Percentiles rank a stretch among this genome's conserved stretches.
These are phyloP conservation scores for Fusarium sp. DNA, from an alignment of 2,329 filamentous ascomycete species.

Conservation along the genomic window DNA sequence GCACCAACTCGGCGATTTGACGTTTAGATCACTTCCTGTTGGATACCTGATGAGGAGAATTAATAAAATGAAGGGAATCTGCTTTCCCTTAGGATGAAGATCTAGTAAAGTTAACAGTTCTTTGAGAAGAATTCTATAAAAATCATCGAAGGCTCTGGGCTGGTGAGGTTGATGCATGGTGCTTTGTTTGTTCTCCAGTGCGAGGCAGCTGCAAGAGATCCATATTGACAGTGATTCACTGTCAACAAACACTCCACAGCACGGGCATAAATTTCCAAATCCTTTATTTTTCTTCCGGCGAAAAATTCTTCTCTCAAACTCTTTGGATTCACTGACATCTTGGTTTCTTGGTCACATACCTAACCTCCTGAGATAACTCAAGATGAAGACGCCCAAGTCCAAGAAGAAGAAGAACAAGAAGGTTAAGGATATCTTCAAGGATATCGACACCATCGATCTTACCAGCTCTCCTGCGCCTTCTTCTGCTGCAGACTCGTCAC, in stretches of 20 bases:
- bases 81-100: background rate
- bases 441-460: background rate
- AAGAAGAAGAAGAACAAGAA: constrained; percentile 5
- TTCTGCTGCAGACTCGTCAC: background rate
- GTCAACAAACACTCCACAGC: background rate
- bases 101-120: background rate
- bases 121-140: background rate
- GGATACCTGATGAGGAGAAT: background rate
- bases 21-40: background rate
- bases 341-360: background rate
- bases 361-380: background rate
- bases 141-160: background rate
- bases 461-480: background rate
- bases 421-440: background rate
- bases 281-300: background rate
- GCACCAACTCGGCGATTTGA: background rate
- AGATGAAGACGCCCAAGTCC: background rate
- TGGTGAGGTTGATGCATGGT: background rate
- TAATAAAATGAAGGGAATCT: background rate
- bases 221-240: background rate
- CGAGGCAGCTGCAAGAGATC: background rate
- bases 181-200: background rate
- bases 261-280: background rate
- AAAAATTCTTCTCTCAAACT: background rate
- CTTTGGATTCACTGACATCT: background rate